Evolutionary conservation across 257 asterid species (phyloP).

Genomic region (Solanum lycopersicoides): DNA sequence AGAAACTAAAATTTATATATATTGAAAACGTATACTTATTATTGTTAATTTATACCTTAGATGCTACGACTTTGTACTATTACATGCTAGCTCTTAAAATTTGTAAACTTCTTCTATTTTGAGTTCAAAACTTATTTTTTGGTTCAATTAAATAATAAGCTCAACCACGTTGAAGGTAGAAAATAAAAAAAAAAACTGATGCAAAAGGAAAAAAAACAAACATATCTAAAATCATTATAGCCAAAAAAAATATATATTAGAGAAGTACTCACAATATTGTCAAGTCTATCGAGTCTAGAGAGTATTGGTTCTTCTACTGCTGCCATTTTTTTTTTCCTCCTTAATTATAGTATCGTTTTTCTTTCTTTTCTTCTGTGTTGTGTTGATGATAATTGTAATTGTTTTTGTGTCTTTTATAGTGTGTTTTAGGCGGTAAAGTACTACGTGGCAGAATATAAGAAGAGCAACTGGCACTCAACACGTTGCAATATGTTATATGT

Average conservation of each 20-base stretch:
- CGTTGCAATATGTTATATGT: not conserved
- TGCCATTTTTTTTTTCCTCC: too few species aligned
- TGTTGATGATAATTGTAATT: not conserved
- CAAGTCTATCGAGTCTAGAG: conserved; percentile 52
- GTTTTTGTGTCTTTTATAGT: not conserved
- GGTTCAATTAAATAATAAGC: not conserved
- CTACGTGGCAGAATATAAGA: not conserved
- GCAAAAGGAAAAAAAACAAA: not conserved
- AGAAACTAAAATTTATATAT: not conserved
- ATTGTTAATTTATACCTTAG: not conserved
- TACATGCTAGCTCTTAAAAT: not conserved
- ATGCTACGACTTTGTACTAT: not conserved
- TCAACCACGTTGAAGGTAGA: not conserved
- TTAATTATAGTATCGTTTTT: not conserved
- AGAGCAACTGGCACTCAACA: not conserved
- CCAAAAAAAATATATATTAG: not conserved
- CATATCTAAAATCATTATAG: not conserved
- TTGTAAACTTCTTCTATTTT: not conserved
- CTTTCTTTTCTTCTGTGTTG: not conserved
- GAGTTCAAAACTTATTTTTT: not conserved
- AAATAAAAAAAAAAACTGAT: not conserved
- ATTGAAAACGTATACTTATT: not conserved
- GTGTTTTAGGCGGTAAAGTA: not conserved
- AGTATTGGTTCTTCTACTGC: conserved; percentile 50
- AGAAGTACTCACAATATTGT: conserved; percentile 27